Evolutionary conservation across 345 rosid genomes (phyloP).

Genomic region (Salix viminalis): DNA sequence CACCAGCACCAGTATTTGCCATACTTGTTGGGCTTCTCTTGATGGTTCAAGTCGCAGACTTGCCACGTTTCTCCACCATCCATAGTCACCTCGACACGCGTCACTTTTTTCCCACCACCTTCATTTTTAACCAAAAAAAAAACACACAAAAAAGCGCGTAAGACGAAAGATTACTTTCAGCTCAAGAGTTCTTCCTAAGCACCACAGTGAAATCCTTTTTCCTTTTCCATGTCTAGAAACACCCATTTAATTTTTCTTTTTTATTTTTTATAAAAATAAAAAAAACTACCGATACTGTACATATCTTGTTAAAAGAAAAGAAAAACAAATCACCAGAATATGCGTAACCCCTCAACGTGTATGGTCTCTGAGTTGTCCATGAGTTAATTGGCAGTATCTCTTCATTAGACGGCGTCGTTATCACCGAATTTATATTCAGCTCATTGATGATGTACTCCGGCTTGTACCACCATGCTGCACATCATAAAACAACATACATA

Average conservation of each 20-base stretch:
- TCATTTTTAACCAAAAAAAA: neutral
- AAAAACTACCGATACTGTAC: no score
- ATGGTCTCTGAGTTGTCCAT: constrained; percentile 76
- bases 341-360: constrained; percentile 72
- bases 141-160: neutral
- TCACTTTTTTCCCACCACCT: constrained; percentile 96
- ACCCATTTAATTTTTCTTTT: no score
- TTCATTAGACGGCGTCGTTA: constrained; percentile 79
- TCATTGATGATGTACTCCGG: constrained; percentile 83
- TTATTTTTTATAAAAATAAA: no score
- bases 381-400: constrained; percentile 81
- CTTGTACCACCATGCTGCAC: constrained; percentile 91
- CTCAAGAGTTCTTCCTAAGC: neutral
- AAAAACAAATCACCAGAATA: constrained; percentile 59
- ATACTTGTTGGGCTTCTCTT: constrained; percentile 64
- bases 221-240: no score
- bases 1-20: constrained; percentile 97
- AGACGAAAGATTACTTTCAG: constrained; percentile 7
- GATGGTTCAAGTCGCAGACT: constrained; percentile 66
- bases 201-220: no score
- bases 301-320: no score
- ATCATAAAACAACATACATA: neutral
- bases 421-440: constrained; percentile 80
- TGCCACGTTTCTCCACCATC: constrained; percentile 95
- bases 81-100: constrained; percentile 87